These are phyloP conservation scores for Cerioporus squamosus DNA, from an alignment of 1,284 basidiomycete genomes.

Conservation along the genomic window DNA sequence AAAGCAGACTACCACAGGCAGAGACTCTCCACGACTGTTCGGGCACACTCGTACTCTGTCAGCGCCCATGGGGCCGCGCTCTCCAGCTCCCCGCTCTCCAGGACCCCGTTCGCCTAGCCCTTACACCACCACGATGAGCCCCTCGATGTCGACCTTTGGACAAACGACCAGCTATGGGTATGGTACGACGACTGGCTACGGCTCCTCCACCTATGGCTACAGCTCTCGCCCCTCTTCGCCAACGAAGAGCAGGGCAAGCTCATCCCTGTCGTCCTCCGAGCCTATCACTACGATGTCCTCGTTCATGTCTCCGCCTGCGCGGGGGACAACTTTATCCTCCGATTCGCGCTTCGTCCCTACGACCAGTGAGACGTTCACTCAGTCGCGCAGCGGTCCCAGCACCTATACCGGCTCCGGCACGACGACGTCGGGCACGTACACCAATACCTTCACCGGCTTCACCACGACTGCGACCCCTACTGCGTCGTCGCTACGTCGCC, in stretches of 20 bases:
- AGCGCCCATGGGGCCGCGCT: conserved; percentile 53
- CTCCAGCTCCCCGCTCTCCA: conserved; percentile 47
- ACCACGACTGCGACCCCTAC: conserved; percentile 37
- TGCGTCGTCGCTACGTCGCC: conserved; percentile 49
- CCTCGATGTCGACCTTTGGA: conserved; percentile 45
- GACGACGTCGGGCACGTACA: conserved; percentile 28
- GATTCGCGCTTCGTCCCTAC: conserved; percentile 43
- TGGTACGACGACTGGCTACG: conserved; percentile 36
- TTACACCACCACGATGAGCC: conserved; percentile 44
- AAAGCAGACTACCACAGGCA: conserved; percentile 39
- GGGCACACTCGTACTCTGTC: conserved; percentile 58
- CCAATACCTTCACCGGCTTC: conserved; percentile 38
- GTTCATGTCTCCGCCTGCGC: conserved; percentile 43
- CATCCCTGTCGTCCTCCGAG: conserved; percentile 31
- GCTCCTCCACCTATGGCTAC: conserved; percentile 34
- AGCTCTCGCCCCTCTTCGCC: conserved; percentile 51
- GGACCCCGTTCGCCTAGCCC: conserved; percentile 55
- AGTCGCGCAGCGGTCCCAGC: conserved; percentile 26
- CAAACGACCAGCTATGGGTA: conserved; percentile 30
- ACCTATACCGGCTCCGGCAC: conserved; percentile 28
- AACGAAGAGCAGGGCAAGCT: conserved; percentile 45
- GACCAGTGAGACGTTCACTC: conserved; percentile 39
- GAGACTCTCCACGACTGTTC: conserved; percentile 32
- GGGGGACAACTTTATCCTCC: conserved; percentile 30
- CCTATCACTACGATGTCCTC: conserved; percentile 40